phyloP scores from a whole-genome alignment of 2,329 filamentous ascomycete genomes.

The Hypoxylon sp. region DNA sequence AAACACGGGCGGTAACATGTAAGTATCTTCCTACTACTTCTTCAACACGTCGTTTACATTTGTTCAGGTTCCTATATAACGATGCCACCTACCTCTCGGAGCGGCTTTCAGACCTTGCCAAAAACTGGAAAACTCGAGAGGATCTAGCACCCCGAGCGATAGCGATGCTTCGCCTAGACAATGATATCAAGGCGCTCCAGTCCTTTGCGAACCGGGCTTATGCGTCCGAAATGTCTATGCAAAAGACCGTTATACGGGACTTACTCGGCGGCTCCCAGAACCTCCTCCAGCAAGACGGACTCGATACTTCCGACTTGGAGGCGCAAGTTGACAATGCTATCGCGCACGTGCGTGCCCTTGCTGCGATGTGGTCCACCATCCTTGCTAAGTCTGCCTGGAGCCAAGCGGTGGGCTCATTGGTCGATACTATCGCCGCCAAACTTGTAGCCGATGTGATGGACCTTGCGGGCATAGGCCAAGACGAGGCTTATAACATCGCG shows the following conservation, averaged over 20 bases:
- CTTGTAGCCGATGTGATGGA: constrained; percentile 74
- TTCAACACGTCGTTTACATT: constrained; percentile 33
- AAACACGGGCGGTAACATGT: constrained; percentile 75
- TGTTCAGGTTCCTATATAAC: constrained; percentile 75
- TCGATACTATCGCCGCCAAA: constrained; percentile 71
- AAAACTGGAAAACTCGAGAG: constrained; percentile 67
- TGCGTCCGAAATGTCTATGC: constrained; percentile 71
- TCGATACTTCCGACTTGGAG: constrained; percentile 59
- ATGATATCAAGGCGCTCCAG: constrained; percentile 71
- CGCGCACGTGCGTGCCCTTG: constrained; percentile 67
- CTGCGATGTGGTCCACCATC: constrained; percentile 70
- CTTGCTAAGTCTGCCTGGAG: constrained; percentile 74
- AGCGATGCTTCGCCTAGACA: constrained; percentile 70
- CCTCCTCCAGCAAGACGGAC: constrained; percentile 70
- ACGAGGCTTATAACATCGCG: constrained; percentile 74
- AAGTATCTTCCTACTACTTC: constrained; percentile 49
- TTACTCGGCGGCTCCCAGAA: constrained; percentile 73
- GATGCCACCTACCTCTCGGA: constrained; percentile 76
- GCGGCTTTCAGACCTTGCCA: constrained; percentile 65
- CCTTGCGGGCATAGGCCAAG: constrained; percentile 72
- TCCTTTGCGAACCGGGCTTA: constrained; percentile 75
- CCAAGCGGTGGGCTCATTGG: constrained; percentile 73
- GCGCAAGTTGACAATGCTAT: constrained; percentile 67
- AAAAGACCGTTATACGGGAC: constrained; percentile 74
- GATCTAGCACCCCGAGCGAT: constrained; percentile 67